These are phyloP conservation scores for Jamesozyma gamospora DNA, from an alignment of 805 yeast species.

Conservation along the genomic window DNA sequence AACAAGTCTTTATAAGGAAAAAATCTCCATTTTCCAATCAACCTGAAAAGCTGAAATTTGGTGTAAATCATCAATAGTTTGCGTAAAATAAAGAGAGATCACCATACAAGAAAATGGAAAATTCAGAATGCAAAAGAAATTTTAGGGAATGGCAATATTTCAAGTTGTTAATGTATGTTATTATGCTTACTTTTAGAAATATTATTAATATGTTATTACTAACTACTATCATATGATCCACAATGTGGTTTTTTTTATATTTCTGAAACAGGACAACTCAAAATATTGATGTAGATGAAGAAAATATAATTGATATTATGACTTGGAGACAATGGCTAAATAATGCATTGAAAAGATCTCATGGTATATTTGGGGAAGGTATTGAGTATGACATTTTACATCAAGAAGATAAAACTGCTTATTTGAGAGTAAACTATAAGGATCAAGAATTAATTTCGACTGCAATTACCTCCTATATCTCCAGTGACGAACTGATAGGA, in stretches of 20 bases:
- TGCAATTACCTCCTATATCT: constrained; percentile 27
- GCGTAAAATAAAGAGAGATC: neutral
- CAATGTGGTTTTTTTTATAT: neutral
- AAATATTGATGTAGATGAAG: constrained; percentile 12
- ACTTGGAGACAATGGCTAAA: constrained; percentile 34
- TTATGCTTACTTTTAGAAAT: neutral
- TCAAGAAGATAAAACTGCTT: constrained; percentile 16
- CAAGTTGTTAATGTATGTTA: constrained; percentile 20
- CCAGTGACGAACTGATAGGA: constrained; percentile 24
- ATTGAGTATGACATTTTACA: constrained; percentile 28
- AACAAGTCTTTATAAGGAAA: no score
- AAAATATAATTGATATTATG: constrained; percentile 23
- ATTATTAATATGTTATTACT: neutral
- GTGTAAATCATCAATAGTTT: no score
- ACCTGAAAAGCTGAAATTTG: no score
- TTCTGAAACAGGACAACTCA: constrained; percentile 15
- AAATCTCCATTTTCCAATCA: no score
- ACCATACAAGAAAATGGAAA: neutral
- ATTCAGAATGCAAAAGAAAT: constrained; percentile 1
- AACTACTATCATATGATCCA: neutral
- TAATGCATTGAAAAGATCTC: constrained; percentile 29
- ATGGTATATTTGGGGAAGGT: constrained; percentile 35
- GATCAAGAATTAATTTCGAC: constrained; percentile 26
- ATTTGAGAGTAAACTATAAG: constrained; percentile 20
- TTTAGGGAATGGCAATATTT: constrained; percentile 20